Conservation (phyloP, 305 asterid species). For the Rubia tinctorum region DNA sequence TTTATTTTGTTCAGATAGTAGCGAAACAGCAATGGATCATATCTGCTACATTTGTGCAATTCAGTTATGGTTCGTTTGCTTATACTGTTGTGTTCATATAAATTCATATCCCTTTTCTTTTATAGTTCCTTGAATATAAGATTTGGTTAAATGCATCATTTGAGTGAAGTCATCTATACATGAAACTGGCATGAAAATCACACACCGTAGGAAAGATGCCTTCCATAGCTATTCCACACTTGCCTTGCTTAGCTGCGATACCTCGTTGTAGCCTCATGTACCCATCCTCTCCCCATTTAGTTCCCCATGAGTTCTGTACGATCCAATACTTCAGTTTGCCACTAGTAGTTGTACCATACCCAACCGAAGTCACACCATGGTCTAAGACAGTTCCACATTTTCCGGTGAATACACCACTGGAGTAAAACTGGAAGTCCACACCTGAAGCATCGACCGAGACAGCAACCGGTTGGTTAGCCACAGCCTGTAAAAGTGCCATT, state of each 20-base stretch:
- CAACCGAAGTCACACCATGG: slow-evolving; percentile 50
- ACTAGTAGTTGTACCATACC: slow-evolving; percentile 33
- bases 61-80: background rate
- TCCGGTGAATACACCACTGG: slow-evolving; percentile 44
- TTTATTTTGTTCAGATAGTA: background rate
- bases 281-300: slow-evolving; percentile 37
- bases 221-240: slow-evolving; percentile 42
- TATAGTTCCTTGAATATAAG: background rate
- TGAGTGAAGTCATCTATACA: background rate
- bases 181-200: slow-evolving; percentile 1
- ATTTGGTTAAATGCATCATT: background rate
- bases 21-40: background rate
- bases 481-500: slow-evolving; percentile 35
- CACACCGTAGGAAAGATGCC: slow-evolving; percentile 39
- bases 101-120: background rate
- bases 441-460: slow-evolving; percentile 46
- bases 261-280: slow-evolving; percentile 35
- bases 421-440: slow-evolving; percentile 36
- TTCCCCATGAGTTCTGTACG: slow-evolving; percentile 45
- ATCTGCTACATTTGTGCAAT: background rate
- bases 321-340: slow-evolving; percentile 48
- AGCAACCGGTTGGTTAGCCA: slow-evolving; percentile 46
- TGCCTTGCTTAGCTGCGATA: slow-evolving; percentile 28
- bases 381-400: slow-evolving; percentile 32
- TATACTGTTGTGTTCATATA: background rate